phyloP scores from a whole-genome alignment of 225 moss, liverwort and hornwort species.

The Bryoerythrophyllum caledonicum region DNA sequence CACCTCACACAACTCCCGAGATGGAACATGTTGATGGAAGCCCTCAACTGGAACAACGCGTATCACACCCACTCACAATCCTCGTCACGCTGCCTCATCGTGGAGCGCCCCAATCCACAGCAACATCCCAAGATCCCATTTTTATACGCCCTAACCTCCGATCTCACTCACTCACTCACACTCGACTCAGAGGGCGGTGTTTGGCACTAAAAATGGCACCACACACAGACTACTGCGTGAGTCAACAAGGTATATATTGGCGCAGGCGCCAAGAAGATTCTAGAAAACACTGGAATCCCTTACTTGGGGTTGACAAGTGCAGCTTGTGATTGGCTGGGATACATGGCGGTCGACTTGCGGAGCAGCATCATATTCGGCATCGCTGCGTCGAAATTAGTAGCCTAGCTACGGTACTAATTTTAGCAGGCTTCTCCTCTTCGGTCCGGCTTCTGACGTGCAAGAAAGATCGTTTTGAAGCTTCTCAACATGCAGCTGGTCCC shows the following conservation, averaged over 20 bases:
- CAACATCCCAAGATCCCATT: not conserved
- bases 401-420: not conserved
- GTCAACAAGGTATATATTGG: constrained; percentile 16
- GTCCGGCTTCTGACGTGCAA: not conserved
- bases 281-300: not conserved
- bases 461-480: not conserved
- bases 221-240: not conserved
- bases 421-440: not conserved
- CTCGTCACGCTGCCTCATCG: constrained; percentile 1
- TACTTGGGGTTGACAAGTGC: not conserved
- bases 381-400: no score
- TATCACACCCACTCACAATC: constrained; percentile 25
- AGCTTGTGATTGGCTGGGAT: not conserved
- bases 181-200: not conserved
- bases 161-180: not conserved
- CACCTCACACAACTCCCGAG: constrained; percentile 44
- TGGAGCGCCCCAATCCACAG: constrained; percentile 9
- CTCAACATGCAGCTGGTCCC: not conserved
- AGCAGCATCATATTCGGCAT: no score
- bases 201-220: not conserved
- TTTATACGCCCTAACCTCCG: not conserved
- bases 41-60: constrained; percentile 4
- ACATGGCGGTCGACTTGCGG: not conserved
- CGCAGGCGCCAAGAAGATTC: constrained; percentile 8
- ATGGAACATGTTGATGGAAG: constrained; percentile 32